phyloP scores from a whole-genome alignment of 768 basidiomycete genomes.

The Hericium rajendrae region DNA sequence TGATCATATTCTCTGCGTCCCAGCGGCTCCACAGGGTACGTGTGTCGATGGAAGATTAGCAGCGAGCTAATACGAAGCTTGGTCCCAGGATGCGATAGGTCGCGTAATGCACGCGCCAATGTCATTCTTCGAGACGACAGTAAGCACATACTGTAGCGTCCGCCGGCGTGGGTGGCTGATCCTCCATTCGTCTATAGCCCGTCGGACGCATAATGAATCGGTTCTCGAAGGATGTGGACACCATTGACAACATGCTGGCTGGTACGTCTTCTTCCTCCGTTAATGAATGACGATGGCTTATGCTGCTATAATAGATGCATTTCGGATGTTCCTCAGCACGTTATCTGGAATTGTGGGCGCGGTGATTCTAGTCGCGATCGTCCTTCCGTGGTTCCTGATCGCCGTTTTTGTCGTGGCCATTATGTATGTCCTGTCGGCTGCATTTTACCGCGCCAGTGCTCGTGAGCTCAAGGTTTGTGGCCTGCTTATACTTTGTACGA shows the following conservation, averaged over 20 bases:
- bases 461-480: slow-evolving; percentile 64
- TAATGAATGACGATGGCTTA: background rate
- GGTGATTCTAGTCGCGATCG: slow-evolving; percentile 65
- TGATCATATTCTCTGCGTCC: slow-evolving; percentile 74
- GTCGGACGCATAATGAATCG: slow-evolving; percentile 86
- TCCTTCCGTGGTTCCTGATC: slow-evolving; percentile 81
- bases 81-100: slow-evolving; percentile 42
- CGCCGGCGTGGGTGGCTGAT: background rate
- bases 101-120: slow-evolving; percentile 80
- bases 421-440: slow-evolving; percentile 61
- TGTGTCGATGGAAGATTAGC: background rate
- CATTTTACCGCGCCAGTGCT: slow-evolving; percentile 80
- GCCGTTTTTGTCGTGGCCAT: slow-evolving; percentile 50
- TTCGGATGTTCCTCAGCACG: slow-evolving; percentile 65
- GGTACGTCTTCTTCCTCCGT: slow-evolving; percentile 23
- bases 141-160: slow-evolving; percentile 13
- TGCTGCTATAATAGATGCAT: slow-evolving; percentile 35
- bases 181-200: slow-evolving; percentile 32
- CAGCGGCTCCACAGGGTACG: slow-evolving; percentile 50
- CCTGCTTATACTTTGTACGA: background rate
- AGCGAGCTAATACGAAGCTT: background rate
- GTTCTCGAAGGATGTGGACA: slow-evolving; percentile 82
- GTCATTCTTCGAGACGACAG: slow-evolving; percentile 85
- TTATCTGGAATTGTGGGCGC: slow-evolving; percentile 60
- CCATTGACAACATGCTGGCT: slow-evolving; percentile 65